Conservation (phyloP, 139 green algal species). For the Ulvella scutata region DNA sequence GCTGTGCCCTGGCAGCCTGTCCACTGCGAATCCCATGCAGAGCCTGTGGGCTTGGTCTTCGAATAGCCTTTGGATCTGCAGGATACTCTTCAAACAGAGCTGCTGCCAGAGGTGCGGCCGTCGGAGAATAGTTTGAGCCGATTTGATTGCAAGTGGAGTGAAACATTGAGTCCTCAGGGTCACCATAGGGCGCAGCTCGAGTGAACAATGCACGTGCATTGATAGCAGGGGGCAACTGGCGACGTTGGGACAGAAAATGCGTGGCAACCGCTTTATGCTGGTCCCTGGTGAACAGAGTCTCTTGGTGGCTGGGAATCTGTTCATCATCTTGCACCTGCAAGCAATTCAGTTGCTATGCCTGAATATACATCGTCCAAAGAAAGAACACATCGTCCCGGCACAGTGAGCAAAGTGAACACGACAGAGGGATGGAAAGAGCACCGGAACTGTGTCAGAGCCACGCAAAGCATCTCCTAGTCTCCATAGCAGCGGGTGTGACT, state of each 20-base stretch:
- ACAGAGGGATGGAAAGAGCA: background rate
- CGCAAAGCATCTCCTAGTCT: background rate
- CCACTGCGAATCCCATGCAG: background rate
- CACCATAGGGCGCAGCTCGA: slow-evolving; percentile 34
- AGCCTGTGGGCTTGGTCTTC: background rate
- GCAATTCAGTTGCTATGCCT: background rate
- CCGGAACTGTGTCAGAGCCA: background rate
- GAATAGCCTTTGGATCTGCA: background rate
- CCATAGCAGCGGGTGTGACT: background rate
- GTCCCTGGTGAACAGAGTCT: background rate
- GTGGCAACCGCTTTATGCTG: background rate
- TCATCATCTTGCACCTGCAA: background rate
- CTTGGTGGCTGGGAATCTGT: background rate
- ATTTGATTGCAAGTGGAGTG: slow-evolving; percentile 51
- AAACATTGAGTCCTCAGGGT: slow-evolving; percentile 49
- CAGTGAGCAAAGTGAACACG: background rate
- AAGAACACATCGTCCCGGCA: background rate
- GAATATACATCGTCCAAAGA: too few species aligned
- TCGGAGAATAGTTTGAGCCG: slow-evolving; percentile 34
- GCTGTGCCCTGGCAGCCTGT: background rate
- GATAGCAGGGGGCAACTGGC: slow-evolving; percentile 44
- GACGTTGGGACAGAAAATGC: slow-evolving; percentile 23
- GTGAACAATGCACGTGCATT: slow-evolving; percentile 57
- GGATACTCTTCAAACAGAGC: slow-evolving; percentile 45
- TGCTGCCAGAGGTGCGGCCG: slow-evolving; percentile 16